Percentiles rank a stretch among this genome's conserved stretches.
phyloP scores from a whole-genome alignment of 805 yeast genomes.

The Kodamaea neixiangensis region DNA sequence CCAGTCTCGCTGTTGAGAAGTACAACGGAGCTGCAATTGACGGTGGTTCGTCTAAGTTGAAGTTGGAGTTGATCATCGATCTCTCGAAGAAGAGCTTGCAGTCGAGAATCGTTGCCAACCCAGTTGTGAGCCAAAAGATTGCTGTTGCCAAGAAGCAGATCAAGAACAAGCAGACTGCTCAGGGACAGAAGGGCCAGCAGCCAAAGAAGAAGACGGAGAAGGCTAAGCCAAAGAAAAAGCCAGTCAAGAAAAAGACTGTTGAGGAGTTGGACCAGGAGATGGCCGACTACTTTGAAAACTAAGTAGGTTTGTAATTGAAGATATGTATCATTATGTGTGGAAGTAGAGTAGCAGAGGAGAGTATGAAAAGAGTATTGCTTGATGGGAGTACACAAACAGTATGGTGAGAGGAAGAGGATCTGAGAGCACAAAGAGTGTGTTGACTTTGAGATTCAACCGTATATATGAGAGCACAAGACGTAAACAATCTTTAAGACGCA shows the following conservation, averaged over 20 bases:
- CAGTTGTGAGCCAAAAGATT: conserved; percentile 19
- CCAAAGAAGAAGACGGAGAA: conserved; percentile 14
- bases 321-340: not conserved
- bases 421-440: too few species aligned
- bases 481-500: too few species aligned
- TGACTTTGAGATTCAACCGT: too few species aligned
- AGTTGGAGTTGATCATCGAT: conserved; percentile 79
- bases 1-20: conserved; percentile 74
- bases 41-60: conserved; percentile 75
- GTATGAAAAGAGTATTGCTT: too few species aligned
- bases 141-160: conserved; percentile 29
- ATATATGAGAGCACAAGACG: too few species aligned
- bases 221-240: conserved; percentile 35
- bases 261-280: conserved; percentile 97
- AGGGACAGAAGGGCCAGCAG: conserved; percentile 19
- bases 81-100: conserved; percentile 76
- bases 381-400: too few species aligned
- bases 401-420: too few species aligned
- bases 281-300: conserved; percentile 82
- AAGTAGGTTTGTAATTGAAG: conserved; percentile 2
- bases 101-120: conserved; percentile 65
- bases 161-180: conserved; percentile 22
- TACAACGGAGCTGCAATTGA: conserved; percentile 95
- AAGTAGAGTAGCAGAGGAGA: not conserved
- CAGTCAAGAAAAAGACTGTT: conserved; percentile 62